Evolutionary conservation across 257 asterid genomes (phyloP).

Genomic region (Petrea volubilis): DNA sequence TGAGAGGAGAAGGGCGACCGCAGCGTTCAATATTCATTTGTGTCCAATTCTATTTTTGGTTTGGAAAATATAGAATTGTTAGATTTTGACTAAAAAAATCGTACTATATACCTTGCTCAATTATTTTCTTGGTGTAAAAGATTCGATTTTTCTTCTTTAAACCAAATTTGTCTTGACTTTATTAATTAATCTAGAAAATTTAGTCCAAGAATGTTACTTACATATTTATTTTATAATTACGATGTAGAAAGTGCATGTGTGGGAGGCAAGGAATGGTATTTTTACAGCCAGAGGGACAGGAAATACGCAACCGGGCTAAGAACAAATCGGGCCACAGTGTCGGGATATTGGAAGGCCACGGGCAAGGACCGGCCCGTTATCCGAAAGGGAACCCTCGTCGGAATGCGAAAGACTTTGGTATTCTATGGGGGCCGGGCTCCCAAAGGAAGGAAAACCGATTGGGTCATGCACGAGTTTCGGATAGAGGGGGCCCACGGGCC

Average conservation of each 20-base stretch:
- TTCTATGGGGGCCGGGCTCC: constrained; percentile 95
- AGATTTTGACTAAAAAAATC: too few species aligned
- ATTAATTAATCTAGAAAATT: too few species aligned
- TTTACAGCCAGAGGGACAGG: constrained; percentile 78
- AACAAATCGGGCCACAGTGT: constrained; percentile 79
- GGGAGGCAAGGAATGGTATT: constrained; percentile 82
- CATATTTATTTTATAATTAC: not conserved
- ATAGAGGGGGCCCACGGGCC: constrained; percentile 51
- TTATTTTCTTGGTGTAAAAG: too few species aligned
- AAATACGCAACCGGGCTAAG: constrained; percentile 87
- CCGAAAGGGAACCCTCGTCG: constrained; percentile 59
- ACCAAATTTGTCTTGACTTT: too few species aligned
- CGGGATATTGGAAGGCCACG: constrained; percentile 97
- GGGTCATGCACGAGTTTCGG: constrained; percentile 98
- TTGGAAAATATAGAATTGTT: too few species aligned
- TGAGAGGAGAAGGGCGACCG: too few species aligned
- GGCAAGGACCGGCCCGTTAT: constrained; percentile 71
- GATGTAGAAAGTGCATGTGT: constrained; percentile 69
- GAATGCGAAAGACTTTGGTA: constrained; percentile 89
- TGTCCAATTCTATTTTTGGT: too few species aligned
- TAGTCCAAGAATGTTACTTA: constrained; percentile 2
- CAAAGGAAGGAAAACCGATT: constrained; percentile 73
- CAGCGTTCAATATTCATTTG: too few species aligned
- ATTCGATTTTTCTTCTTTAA: too few species aligned
- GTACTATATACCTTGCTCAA: too few species aligned